Base-by-base conservation (phyloP, 192 early-diverging fungal species). In the Coemansia sp. region DNA sequence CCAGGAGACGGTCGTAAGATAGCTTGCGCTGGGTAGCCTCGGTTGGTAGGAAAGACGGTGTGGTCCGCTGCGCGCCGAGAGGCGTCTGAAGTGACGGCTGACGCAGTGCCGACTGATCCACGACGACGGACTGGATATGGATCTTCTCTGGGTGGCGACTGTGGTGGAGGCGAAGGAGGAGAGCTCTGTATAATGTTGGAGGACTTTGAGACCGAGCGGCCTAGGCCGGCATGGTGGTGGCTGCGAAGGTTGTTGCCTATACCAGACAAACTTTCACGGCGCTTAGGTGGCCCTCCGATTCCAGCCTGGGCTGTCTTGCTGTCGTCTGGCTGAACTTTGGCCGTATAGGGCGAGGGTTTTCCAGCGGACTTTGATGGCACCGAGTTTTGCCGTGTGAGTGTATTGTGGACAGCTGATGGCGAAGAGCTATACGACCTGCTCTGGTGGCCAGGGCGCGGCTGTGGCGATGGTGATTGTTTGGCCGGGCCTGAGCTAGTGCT, bases 181-280 rank as follows among this genome's bases (percentile, higher is more conserved):
- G 53, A 10, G 53, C 27, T 55, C 13, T 29, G 53, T 9, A 55
- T 55, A 15, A 15, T 27, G 3, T 27, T 55, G 53, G 12, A 20
- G 27, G 33, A 58, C 58, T 65, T 70, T 40, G 73, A 49, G 22
- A 80, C 70, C 16, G 73, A 52, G 46, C 78, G 72, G 41, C 78
- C 78, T 16, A 80, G 66, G 15, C 69, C 78, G 0, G 70, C 69
- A n/a, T 34, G 73, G 29, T 69, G 52, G 55, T 68, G 31, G 53
- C 78, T 80, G 39, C 78, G 78, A n/a, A 80, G 70, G 73, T 80
- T 80, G 57, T 71, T 72, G 65, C 78, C 78, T 34, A 80, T 74
- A 1, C 78, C 78, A n/a, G 78, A 80, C 69, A 80, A 58, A 63
- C 78, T 80, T 58, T 80, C 78, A 43, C 78, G 73, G 46, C 73